Evolutionary conservation across 305 asterid species (phyloP), one percentile per base, ranked within the genome.

Genomic region (Withania somnifera): DNA sequence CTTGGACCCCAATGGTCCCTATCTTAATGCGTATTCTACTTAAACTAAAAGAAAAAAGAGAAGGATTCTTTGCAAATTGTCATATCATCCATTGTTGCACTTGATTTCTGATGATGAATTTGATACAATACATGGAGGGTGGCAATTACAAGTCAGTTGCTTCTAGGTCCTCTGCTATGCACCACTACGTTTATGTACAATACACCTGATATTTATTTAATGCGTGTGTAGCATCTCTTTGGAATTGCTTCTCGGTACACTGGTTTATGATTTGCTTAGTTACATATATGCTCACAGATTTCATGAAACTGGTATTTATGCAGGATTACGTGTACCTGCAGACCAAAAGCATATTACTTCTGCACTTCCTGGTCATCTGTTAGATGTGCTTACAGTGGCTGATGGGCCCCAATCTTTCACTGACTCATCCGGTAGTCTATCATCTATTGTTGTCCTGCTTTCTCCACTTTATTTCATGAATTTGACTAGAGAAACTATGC

Each of bases 281-380:
- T 5, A 5, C 79, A 22, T 38, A 50, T 34, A 22, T 34, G 38
- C 51, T 83, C 81, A 24, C 53, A 52, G 51, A 83, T 52, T 50
- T 81, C 77, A 60, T 40, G 76, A n/a, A 80, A 66, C 24, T 68
- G 38, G 84, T 60, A 53, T 14, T 19, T 77, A 11, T 69, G 79
- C 91, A 93, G 99, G 98, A 32, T 87, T 95, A 87, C 91, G 94
- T 85, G 84, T 91, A 82, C 97, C 93, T 64, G 93, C 82, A 77
- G 99, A 95, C 86, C 99, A 95, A 83, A 90, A 94, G 85, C 97
- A 93, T 85, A 87, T 79, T 63, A 84, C 97, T 82, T 88, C 97
- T 51, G 88, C 98, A 57, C 99, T 95, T 79, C 99, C 99, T 45
- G 82, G 85, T 88, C 99, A 95, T 89, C 89, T 95, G 91, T 93